phyloP scores from a whole-genome alignment of 148 eudicot species.

The Rhododendron ovatum region DNA sequence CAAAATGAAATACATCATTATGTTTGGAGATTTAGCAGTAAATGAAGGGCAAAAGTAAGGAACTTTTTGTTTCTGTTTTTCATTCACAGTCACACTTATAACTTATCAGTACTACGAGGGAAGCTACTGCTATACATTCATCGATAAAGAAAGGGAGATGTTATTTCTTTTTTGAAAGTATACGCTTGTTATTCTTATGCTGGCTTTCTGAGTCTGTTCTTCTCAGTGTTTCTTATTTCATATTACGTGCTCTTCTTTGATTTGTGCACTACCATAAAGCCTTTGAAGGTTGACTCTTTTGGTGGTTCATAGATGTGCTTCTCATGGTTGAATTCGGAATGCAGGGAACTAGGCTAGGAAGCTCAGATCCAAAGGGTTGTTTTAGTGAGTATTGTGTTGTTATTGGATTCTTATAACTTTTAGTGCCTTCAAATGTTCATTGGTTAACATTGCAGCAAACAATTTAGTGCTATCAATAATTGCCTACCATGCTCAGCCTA shows the following conservation, averaged over 20 bases:
- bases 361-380: conserved; percentile 98
- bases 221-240: background rate
- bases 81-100: background rate
- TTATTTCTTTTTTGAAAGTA: background rate
- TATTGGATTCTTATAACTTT: background rate
- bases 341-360: conserved; percentile 99
- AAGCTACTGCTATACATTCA: background rate
- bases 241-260: background rate
- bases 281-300: background rate
- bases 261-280: background rate
- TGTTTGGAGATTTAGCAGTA: background rate
- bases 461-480: background rate
- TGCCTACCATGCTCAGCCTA: background rate
- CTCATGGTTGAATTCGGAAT: conserved; percentile 16
- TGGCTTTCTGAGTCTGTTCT: background rate
- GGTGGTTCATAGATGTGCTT: background rate
- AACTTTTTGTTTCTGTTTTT: background rate
- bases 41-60: background rate
- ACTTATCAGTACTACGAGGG: background rate
- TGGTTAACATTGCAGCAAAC: background rate
- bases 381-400: conserved; percentile 59
- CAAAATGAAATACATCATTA: background rate
- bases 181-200: background rate
- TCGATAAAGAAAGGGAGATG: background rate
- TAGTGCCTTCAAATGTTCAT: background rate